Evolutionary conservation across 108 stramenopile genomes (phyloP), one percentile per base, ranked within the genome.

Genomic region (Stephanodiscus minutulus): DNA sequence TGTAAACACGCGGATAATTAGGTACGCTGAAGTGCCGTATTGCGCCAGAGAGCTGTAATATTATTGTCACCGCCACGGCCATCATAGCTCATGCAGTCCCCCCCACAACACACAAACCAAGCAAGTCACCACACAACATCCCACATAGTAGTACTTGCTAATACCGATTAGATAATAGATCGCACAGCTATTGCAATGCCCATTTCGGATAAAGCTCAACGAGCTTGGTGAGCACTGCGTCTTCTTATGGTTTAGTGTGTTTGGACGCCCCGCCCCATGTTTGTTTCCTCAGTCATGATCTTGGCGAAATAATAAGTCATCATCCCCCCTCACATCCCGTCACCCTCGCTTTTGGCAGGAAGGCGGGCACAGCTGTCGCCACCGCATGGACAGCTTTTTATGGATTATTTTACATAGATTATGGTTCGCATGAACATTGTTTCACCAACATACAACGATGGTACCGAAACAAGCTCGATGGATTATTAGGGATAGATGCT

Each of bases 401-500:
- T 39, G 68, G 67, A 33, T 49, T 81, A 59, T 81, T 81, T 43
- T 57, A 72, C 33, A 61, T 81, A 29, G 79, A 81, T 62, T 81
- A 81, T 58, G 79, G 79, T 64, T 54, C 65, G 24, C 43, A 72
- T 39, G 68, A 75, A 17, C 79, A 81, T 47, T 68, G 68, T 5
- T 81, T 81, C 58, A 71, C 79, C 17, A 69, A 70, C 2, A 57
- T 81, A 35, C 79, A 81, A 72, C 28, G 56, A 61, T 81, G 79
- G 79, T 81, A 81, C 66, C 52, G 74, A 56, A 54, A 41, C 27
- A 81, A 81, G 46, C 43, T 76, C 18, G 79, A 81, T 52, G 31
- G 62, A 28, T 59, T 81, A 52, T 57, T 78, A 47, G 77, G 77
- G 15, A 71, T 78, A 22, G 49, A 78, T 58, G 53, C 48, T 47